A percentile compares a stretch with the other conserved stretches of the same genome.
Evolutionary conservation across 1,284 basidiomycete genomes (phyloP).

Genomic region (Ceratobasidium sp.): DNA sequence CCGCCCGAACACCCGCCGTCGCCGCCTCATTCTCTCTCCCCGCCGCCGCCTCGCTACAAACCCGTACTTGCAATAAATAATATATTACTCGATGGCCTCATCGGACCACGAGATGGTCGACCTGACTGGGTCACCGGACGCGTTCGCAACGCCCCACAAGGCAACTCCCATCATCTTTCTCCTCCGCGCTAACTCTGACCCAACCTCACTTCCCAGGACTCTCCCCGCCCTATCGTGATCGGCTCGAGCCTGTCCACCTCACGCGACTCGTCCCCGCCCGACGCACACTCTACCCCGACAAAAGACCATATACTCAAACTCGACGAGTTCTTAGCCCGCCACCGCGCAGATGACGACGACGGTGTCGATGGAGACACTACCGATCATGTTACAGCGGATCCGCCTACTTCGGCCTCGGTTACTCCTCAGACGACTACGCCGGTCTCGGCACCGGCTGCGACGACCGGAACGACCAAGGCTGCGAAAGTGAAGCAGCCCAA

Average conservation of each 20-base stretch:
- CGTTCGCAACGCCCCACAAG: slow-evolving; percentile 5
- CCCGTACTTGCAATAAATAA: not conserved
- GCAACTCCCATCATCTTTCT: not conserved
- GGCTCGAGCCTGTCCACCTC: slow-evolving; percentile 20
- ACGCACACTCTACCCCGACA: slow-evolving; percentile 27
- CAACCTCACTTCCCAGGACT: not conserved
- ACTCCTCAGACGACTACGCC: slow-evolving; percentile 26
- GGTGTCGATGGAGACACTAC: slow-evolving; percentile 5
- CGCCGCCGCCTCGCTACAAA: not conserved
- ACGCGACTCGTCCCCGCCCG: slow-evolving; percentile 15
- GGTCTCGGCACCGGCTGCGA: not conserved
- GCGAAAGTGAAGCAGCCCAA: not conserved
- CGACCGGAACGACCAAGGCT: not conserved
- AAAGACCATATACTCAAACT: slow-evolving; percentile 20
- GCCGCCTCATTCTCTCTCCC: not conserved
- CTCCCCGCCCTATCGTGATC: slow-evolving; percentile 15
- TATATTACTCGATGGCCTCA: not conserved
- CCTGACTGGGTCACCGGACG: slow-evolving; percentile 19
- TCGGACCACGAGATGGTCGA: slow-evolving; percentile 41
- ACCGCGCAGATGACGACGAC: slow-evolving; percentile 18
- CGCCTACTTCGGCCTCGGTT: slow-evolving; percentile 32
- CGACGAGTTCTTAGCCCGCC: slow-evolving; percentile 7
- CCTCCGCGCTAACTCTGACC: not conserved
- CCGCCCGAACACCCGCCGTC: slow-evolving; percentile 1
- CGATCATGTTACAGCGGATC: slow-evolving; percentile 32